Percentiles rank a stretch among this genome's conserved stretches.
phyloP scores from a whole-genome alignment of 2,329 filamentous ascomycete species.

The Pseudopyricularia javanii region DNA sequence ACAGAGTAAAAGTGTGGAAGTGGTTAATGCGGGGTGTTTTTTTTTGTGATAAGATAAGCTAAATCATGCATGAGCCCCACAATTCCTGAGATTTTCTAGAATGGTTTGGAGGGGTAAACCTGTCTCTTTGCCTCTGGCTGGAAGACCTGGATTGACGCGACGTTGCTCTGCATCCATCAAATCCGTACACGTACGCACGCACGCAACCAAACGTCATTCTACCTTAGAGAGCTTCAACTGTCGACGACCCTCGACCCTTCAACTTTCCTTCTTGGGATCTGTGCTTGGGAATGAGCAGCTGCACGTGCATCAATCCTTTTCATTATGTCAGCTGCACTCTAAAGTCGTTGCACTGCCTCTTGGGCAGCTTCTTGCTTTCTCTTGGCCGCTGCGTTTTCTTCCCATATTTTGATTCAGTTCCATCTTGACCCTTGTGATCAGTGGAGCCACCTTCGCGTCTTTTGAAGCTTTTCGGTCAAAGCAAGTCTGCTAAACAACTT shows the following conservation, averaged over 20 bases:
- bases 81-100: too few species aligned
- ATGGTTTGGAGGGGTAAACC: background rate
- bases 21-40: background rate
- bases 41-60: slow-evolving; percentile 1
- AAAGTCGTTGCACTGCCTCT: background rate
- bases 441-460: background rate
- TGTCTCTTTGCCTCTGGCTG: background rate
- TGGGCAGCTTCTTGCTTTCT: background rate
- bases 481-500: background rate
- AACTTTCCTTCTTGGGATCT: too few species aligned
- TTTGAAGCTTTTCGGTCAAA: background rate
- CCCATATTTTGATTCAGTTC: background rate
- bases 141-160: too few species aligned
- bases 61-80: background rate
- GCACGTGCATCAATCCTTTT: background rate
- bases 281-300: background rate
- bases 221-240: too few species aligned
- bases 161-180: too few species aligned
- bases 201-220: too few species aligned
- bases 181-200: too few species aligned
- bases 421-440: background rate
- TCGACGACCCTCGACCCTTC: too few species aligned
- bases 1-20: background rate
- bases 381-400: background rate
- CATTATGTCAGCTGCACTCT: background rate